A percentile compares a stretch with the other conserved stretches of the same genome.
These are phyloP conservation scores for Gossypium ekmanianum DNA, from an alignment of 345 rosid species.

Conservation along the genomic window DNA sequence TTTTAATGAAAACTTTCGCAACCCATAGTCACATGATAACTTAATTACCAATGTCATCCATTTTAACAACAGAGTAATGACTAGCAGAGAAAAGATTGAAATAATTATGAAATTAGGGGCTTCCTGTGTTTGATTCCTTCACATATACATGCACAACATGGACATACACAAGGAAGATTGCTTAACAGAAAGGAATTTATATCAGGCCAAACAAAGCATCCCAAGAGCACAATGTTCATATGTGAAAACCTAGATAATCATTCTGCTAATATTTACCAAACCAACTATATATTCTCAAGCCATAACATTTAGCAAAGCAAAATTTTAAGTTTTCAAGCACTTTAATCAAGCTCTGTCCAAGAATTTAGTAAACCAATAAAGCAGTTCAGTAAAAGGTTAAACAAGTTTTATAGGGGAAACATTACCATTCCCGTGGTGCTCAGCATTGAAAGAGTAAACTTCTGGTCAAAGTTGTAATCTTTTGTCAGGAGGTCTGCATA, in stretches of 20 bases:
- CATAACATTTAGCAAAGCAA: neutral
- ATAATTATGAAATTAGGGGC: neutral
- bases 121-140: neutral
- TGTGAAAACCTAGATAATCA: neutral
- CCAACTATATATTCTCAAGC: neutral
- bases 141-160: neutral
- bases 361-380: neutral
- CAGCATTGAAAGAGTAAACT: conserved; percentile 56
- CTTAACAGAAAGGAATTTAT: neutral
- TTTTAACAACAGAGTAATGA: neutral
- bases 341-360: neutral
- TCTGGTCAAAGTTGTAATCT: conserved; percentile 74
- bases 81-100: neutral
- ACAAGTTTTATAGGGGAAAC: neutral
- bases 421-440: conserved; percentile 61
- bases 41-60: neutral
- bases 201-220: neutral
- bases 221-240: neutral
- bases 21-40: neutral
- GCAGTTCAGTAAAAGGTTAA: neutral
- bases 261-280: neutral
- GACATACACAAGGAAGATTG: neutral
- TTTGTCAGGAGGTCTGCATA: conserved; percentile 66
- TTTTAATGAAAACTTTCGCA: neutral
- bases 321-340: neutral